Base-by-base conservation (phyloP, 179 eudicot species). In the Beta corolliflora region DNA sequence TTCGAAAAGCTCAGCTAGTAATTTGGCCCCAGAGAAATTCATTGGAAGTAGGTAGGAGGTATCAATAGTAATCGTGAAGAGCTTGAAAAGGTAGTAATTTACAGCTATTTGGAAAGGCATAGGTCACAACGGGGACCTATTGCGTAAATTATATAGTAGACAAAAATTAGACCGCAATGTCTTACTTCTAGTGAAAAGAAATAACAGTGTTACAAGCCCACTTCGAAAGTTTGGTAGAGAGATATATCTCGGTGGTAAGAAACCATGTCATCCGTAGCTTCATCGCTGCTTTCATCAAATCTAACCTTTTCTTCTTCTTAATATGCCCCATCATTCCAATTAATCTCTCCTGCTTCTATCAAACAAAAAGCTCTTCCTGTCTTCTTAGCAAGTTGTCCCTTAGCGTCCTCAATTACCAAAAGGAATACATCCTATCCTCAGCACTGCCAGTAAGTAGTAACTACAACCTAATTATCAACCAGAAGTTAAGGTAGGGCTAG, bases 401-500 rank as follows among this genome's bases (percentile, higher is more conserved):
- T 44, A 15, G 21, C 48, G 12, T 67, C 70, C 45, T 52, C 60
- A 52, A n/a, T 52, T 11, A 44, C 54, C 12, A 11, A 5, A 0
- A 73, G 25, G 14, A 73, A 53, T 5, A 5, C 59, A 53, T 18
- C 7, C 14, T 41, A 31, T 18, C 65, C 41, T 9, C 15, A 52
- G 61, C 65, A 68, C 23, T 44, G 31, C 5, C 71, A 31, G 21
- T 25, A 25, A 29, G 0, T 44, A 31, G 21, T 25, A 25, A 29
- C 2, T 44, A 21, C 16, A 16, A 59, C 36, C 29, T 31, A 9
- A 11, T 3, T 7, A 58, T 16, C 55, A 36, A 41, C 18, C 7
- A 15, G 23, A 19, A n/a, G 16, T 31, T 15, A 50, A 55, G 53
- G 45, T 25, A 23, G 58, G 46, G 70, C 75, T 81, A 90, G 56